A percentile compares a stretch with the other conserved stretches of the same genome.
phyloP scores from a whole-genome alignment of 495 filamentous ascomycete genomes.

The Lasiosphaeria ovina region DNA sequence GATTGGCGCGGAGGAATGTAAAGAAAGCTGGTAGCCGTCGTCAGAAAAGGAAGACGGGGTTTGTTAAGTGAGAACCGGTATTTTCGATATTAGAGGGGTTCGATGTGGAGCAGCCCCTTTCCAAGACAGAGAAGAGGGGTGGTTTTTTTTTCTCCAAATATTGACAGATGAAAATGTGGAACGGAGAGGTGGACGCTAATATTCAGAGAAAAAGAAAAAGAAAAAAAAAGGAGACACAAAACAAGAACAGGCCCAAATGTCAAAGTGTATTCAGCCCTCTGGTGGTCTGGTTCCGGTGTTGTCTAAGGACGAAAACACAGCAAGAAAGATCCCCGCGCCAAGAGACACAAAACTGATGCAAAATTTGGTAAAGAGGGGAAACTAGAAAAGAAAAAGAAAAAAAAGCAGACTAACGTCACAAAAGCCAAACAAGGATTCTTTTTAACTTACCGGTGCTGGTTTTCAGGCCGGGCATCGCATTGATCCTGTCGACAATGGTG shows the following conservation, averaged over 20 bases:
- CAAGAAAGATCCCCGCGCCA: too few relatives aligned
- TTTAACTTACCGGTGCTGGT: conserved; percentile 50
- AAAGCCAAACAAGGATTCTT: conserved; percentile 15
- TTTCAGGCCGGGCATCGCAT: conserved; percentile 48
- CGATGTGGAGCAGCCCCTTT: too few relatives aligned
- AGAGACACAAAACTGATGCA: too few relatives aligned
- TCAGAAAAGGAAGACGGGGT: conserved; percentile 6
- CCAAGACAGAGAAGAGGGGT: too few relatives aligned
- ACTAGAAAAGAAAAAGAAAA: conserved; percentile 3
- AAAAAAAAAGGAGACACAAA: background rate
- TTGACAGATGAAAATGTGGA: background rate
- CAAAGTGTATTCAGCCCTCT: too few relatives aligned
- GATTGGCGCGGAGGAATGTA: conserved; percentile 55
- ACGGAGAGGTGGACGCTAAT: too few relatives aligned
- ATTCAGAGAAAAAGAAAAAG: too few relatives aligned
- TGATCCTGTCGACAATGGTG: conserved; percentile 46
- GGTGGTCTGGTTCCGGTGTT: too few relatives aligned
- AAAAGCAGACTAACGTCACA: conserved; percentile 2
- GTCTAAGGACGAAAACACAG: too few relatives aligned
- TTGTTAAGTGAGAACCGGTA: background rate
- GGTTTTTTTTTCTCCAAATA: too few relatives aligned
- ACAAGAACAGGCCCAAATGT: too few relatives aligned
- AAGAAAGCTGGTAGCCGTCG: conserved; percentile 47
- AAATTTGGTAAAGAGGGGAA: too few relatives aligned
- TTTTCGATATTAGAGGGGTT: background rate